Evolutionary conservation across 2,329 filamentous ascomycete species (phyloP).

Genomic region (Paraconiothyrium brasiliense): DNA sequence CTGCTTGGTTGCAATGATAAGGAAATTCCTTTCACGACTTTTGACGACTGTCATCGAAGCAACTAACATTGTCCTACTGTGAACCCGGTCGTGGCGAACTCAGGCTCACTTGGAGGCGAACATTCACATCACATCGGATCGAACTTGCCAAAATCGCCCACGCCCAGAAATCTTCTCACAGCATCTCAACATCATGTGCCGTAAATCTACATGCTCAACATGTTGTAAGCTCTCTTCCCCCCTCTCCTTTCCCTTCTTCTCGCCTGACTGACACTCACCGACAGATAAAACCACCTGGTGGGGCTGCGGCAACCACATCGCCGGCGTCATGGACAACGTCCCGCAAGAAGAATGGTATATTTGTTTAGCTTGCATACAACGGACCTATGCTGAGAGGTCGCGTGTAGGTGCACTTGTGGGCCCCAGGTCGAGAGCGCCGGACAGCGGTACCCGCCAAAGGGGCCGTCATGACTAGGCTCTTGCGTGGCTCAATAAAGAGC

Average conservation of each 20-base stretch:
- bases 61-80: neutral
- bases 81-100: neutral
- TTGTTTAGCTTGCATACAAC: constrained; percentile 70
- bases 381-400: constrained; percentile 25
- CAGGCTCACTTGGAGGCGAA: neutral
- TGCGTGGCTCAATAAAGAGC: constrained; percentile 5
- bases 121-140: neutral
- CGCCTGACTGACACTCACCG: constrained; percentile 4
- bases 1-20: neutral
- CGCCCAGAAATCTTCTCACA: neutral
- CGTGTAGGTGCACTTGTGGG: constrained; percentile 65
- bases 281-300: constrained; percentile 69
- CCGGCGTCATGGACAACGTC: constrained; percentile 68
- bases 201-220: constrained; percentile 13
- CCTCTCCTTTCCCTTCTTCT: neutral
- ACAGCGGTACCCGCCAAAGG: constrained; percentile 72
- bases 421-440: constrained; percentile 70
- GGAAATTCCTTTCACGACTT: neutral
- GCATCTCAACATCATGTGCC: constrained; percentile 5
- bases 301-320: constrained; percentile 71
- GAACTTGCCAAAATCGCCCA: neutral
- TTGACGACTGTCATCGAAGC: neutral
- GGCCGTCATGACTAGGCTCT: constrained; percentile 43
- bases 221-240: constrained; percentile 9
- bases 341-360: constrained; percentile 69